These are phyloP conservation scores for Protea cynaroides DNA, from an alignment of 164 flowering plant species.

Conservation along the genomic window DNA sequence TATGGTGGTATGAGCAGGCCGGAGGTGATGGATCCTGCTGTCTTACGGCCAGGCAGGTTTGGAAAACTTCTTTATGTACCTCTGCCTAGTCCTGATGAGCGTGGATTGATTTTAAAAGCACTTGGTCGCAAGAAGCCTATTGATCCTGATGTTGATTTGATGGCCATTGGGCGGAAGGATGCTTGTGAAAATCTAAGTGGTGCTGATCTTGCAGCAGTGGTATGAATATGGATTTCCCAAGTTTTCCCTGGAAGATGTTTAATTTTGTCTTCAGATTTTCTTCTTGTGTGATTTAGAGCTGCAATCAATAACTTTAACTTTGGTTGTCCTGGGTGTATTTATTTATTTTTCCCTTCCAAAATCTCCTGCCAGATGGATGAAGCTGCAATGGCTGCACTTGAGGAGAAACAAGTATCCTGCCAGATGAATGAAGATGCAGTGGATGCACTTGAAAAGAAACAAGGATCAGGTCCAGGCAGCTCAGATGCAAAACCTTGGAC, in stretches of 20 bases:
- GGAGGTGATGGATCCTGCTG: constrained; percentile 74
- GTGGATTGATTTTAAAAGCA: constrained; percentile 66
- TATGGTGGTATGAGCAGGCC: constrained; percentile 38
- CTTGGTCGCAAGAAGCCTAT: constrained; percentile 61
- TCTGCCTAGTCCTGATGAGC: constrained; percentile 64
- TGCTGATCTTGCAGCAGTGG: constrained; percentile 86
- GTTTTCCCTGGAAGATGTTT: not conserved
- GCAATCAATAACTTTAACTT: not conserved
- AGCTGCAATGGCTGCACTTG: constrained; percentile 73
- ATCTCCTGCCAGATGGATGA: constrained; percentile 48
- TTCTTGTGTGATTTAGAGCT: not conserved
- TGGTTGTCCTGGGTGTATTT: not conserved
- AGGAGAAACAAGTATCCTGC: constrained; percentile 32
- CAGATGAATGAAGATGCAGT: constrained; percentile 80
- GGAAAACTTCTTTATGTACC: constrained; percentile 85
- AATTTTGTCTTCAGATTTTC: not conserved
- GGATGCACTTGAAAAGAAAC: constrained; percentile 59
- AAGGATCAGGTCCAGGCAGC: constrained; percentile 6
- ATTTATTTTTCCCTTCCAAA: not conserved
- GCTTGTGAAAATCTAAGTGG: constrained; percentile 80
- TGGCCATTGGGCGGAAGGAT: constrained; percentile 44
- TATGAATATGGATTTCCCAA: constrained; percentile 19
- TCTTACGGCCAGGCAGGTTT: constrained; percentile 84
- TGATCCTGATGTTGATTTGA: constrained; percentile 59
- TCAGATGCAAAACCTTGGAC: constrained; percentile 22